A percentile compares a stretch with the other conserved stretches of the same genome.
Conservation (phyloP, 176 grass and related monocot species). For the Oryza longistaminata region DNA sequence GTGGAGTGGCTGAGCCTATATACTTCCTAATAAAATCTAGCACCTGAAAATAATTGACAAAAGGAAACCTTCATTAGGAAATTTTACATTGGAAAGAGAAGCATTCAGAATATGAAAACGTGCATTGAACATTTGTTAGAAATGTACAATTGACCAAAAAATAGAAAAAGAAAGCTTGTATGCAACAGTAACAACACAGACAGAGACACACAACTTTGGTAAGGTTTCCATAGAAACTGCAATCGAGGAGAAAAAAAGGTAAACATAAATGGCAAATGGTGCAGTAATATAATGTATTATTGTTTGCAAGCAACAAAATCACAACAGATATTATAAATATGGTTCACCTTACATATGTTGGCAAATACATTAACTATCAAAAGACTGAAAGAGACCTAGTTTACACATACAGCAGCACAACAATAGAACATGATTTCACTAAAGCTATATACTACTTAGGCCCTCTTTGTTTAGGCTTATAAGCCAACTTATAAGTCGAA, state of each 20-base stretch:
- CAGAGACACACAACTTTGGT: background rate
- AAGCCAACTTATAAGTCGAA: no score
- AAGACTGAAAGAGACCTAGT: background rate
- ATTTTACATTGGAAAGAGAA: background rate
- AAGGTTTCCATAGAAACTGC: background rate
- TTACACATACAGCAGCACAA: background rate
- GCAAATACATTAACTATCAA: background rate
- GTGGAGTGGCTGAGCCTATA: conserved; percentile 50
- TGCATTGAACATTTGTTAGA: background rate
- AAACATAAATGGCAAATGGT: background rate
- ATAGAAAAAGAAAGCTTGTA: conserved; percentile 1
- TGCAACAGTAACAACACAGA: background rate
- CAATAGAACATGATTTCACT: background rate
- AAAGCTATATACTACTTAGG: background rate
- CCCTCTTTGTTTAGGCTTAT: no score
- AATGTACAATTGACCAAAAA: conserved; percentile 1
- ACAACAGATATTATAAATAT: background rate
- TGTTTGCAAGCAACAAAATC: background rate
- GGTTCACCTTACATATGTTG: background rate
- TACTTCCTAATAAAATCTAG: conserved; percentile 69
- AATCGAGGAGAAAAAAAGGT: background rate
- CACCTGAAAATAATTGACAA: conserved; percentile 52
- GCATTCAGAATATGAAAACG: background rate
- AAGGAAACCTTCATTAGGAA: background rate
- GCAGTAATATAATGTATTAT: background rate